Evolutionary conservation across 805 yeast genomes (phyloP).

Genomic region (Zygotorulaspora danielsina): DNA sequence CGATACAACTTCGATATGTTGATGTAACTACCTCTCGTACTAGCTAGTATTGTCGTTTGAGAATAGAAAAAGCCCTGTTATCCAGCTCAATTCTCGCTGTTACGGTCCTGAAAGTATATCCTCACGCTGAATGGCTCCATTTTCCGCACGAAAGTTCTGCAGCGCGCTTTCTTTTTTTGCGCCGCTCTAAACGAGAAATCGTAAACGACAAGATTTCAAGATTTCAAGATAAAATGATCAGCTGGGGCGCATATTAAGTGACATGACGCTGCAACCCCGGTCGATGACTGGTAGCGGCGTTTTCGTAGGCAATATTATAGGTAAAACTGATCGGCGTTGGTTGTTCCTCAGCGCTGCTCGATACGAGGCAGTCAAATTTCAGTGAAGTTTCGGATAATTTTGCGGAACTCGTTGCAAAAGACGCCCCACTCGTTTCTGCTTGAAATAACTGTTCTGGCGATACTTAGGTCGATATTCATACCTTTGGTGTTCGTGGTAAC

Average conservation of each 20-base stretch:
- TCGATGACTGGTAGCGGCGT: too few species aligned
- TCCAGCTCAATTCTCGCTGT: not conserved
- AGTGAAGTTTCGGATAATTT: slow-evolving; percentile 4
- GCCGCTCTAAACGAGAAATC: not conserved
- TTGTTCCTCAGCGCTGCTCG: too few species aligned
- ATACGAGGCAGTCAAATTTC: too few species aligned
- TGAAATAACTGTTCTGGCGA: slow-evolving; percentile 17
- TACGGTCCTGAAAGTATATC: not conserved
- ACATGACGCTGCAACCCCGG: too few species aligned
- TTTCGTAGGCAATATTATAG: too few species aligned
- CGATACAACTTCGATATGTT: slow-evolving; percentile 1
- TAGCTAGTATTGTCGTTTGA: slow-evolving; percentile 1
- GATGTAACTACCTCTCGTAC: not conserved
- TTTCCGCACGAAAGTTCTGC: not conserved
- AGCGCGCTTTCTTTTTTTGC: not conserved
- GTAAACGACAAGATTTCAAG: too few species aligned
- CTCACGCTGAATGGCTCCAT: slow-evolving; percentile 1
- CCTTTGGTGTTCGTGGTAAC: slow-evolving; percentile 24
- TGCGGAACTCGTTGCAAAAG: slow-evolving; percentile 13
- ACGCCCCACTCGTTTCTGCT: slow-evolving; percentile 11
- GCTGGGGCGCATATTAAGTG: not conserved
- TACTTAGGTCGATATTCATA: slow-evolving; percentile 21
- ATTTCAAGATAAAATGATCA: not conserved
- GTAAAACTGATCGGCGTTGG: too few species aligned
- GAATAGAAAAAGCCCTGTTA: slow-evolving; percentile 1